Evolutionary conservation across 2,329 filamentous ascomycete species (phyloP).

Genomic region (Fusarium nodosum): DNA sequence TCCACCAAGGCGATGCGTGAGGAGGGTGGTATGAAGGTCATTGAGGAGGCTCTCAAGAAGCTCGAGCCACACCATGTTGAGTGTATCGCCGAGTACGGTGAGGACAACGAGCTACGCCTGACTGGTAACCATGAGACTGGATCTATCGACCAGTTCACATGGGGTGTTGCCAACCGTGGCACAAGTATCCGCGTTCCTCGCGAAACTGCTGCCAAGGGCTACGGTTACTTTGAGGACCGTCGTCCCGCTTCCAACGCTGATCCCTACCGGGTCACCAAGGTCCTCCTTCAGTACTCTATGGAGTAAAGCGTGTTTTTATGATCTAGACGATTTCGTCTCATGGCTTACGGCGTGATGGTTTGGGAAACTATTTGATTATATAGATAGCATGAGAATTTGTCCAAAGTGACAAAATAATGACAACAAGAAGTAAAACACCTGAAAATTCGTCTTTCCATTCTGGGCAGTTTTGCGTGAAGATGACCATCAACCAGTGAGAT

Average conservation of each 20-base stretch:
- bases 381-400: conserved; percentile 36
- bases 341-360: conserved; percentile 30
- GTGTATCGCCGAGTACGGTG: conserved; percentile 94
- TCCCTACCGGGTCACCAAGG: conserved; percentile 85
- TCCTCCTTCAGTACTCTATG: conserved; percentile 62
- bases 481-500: no score
- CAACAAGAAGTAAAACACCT: conserved; percentile 20
- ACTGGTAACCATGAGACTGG: conserved; percentile 96
- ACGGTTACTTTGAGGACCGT: conserved; percentile 93
- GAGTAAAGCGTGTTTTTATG: conserved; percentile 35
- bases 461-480: no score
- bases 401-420: conserved; percentile 24
- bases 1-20: conserved; percentile 89
- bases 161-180: conserved; percentile 92
- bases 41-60: conserved; percentile 88
- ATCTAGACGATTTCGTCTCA: conserved; percentile 17
- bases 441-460: no score
- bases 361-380: conserved; percentile 31
- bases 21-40: conserved; percentile 95
- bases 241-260: conserved; percentile 88
- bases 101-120: conserved; percentile 94
- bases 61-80: conserved; percentile 81
- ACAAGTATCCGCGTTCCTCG: conserved; percentile 93
- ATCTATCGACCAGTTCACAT: conserved; percentile 91
- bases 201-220: conserved; percentile 85